phyloP scores from a whole-genome alignment of 2,329 filamentous ascomycete genomes.

The Coniochaeta sp. region DNA sequence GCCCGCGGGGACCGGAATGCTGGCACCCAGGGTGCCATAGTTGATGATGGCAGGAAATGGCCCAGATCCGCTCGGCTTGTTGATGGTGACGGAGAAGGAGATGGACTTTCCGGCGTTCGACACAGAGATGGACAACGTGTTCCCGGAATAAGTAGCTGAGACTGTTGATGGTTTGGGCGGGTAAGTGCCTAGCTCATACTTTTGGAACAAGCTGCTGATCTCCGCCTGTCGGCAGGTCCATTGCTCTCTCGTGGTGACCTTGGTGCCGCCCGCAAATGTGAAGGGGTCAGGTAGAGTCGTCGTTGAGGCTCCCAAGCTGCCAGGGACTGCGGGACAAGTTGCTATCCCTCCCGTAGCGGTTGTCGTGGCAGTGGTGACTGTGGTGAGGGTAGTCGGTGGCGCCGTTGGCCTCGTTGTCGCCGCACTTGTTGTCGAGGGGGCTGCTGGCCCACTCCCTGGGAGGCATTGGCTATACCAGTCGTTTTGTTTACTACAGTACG shows the following conservation, averaged over 20 bases:
- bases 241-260: constrained; percentile 27
- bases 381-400: constrained; percentile 1
- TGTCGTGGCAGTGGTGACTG: neutral
- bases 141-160: constrained; percentile 23
- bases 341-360: constrained; percentile 5
- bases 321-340: constrained; percentile 11
- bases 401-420: constrained; percentile 5
- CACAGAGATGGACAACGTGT: constrained; percentile 26
- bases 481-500: constrained; percentile 14
- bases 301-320: constrained; percentile 9
- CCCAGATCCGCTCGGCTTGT: constrained; percentile 21
- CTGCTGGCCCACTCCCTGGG: constrained; percentile 10
- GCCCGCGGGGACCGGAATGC: constrained; percentile 35
- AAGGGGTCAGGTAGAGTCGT: constrained; percentile 31
- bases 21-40: constrained; percentile 34
- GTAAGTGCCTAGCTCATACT: constrained; percentile 29
- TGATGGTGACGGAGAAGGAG: constrained; percentile 22
- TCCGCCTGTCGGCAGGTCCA: constrained; percentile 34
- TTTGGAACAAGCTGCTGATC: constrained; percentile 27
- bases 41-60: constrained; percentile 42
- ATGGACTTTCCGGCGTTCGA: constrained; percentile 24
- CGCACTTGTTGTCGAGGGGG: neutral
- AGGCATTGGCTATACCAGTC: constrained; percentile 15
- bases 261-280: constrained; percentile 27
- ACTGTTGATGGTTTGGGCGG: constrained; percentile 26